Conservation (phyloP, 1,284 basidiomycete species). For the Tetrapyrgos nigripes region DNA sequence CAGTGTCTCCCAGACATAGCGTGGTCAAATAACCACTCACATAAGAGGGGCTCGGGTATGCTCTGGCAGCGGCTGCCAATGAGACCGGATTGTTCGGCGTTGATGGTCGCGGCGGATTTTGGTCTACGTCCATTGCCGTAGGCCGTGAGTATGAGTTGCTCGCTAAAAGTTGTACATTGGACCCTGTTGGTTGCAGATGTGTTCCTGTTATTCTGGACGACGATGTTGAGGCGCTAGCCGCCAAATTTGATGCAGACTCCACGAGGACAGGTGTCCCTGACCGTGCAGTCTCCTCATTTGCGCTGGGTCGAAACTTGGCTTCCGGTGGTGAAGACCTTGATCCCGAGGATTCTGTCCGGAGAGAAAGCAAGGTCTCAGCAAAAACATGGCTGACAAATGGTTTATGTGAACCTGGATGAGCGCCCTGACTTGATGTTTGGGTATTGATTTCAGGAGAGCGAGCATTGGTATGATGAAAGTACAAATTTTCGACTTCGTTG, state of each 20-base stretch:
- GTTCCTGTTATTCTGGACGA: too few relatives aligned
- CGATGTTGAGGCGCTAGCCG: too few relatives aligned
- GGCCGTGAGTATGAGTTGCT: not conserved
- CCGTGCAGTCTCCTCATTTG: too few relatives aligned
- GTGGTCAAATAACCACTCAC: not conserved
- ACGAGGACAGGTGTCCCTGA: too few relatives aligned
- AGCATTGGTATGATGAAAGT: conserved; percentile 60
- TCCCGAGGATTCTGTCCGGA: not conserved
- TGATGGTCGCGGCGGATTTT: not conserved
- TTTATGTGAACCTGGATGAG: not conserved
- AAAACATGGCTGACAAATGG: not conserved
- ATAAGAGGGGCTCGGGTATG: not conserved
- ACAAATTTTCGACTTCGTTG: conserved; percentile 68
- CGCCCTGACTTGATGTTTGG: not conserved
- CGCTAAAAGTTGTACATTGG: too few relatives aligned
- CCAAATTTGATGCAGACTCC: too few relatives aligned
- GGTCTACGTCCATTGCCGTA: not conserved
- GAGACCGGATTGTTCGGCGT: not conserved
- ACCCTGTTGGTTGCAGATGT: too few relatives aligned
- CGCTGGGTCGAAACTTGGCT: too few relatives aligned
- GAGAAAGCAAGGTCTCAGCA: not conserved
- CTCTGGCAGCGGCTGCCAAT: not conserved
- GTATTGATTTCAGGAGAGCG: conserved; percentile 2
- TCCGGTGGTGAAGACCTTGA: not conserved
- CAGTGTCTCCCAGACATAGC: not conserved